Base-by-base conservation (phyloP, 345 rosid species). In the Citrus reticulata region DNA sequence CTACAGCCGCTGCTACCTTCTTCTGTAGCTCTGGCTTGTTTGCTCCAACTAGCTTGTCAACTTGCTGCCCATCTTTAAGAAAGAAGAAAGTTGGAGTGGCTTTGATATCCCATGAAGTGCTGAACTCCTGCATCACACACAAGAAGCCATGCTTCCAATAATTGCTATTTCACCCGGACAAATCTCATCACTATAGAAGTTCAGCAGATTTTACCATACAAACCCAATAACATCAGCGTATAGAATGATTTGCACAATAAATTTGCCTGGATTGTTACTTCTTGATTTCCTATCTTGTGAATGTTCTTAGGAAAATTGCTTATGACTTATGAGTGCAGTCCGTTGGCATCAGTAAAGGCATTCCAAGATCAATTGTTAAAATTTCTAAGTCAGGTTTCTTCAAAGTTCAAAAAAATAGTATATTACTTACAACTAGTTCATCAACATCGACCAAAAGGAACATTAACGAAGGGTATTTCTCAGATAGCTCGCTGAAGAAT, bases 71-170 rank as follows among this genome's bases (percentile, higher is more conserved):
- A 64, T 93, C 89, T 89, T 86, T 93, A n/a, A 93, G 90, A 72
- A 94, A 93, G 90, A 91, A 91, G 87, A 94, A 91, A 1, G 98
- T 93, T 0, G 98, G 98, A 40, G 98, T 94, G 1, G 97, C 97
- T 82, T 91, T 93, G 30, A 94, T 89, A 74, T 93, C 98, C 95
- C 93, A 93, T 24, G 96, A 86, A 24, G 89, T 83, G 88, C 98
- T 94, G 79, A 93, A 85, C 17, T 94, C 98, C 98, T 94, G 91
- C 80, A 82, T 46, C 35, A 9, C 60, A 37, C 5, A 57, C 19
- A 65, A 37, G 32, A 60, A 63, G 22, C 19, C 14, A 25, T 17
- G 51, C 51, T 46, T 46, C 16, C 16, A 46, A 46, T 46, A 46
- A 46, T 46, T 46, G 51, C 17, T 46, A 46, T 46, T 46, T 42